Base-by-base conservation (phyloP, 306 rosid genomes). In the Casuarina cunninghamiana region DNA sequence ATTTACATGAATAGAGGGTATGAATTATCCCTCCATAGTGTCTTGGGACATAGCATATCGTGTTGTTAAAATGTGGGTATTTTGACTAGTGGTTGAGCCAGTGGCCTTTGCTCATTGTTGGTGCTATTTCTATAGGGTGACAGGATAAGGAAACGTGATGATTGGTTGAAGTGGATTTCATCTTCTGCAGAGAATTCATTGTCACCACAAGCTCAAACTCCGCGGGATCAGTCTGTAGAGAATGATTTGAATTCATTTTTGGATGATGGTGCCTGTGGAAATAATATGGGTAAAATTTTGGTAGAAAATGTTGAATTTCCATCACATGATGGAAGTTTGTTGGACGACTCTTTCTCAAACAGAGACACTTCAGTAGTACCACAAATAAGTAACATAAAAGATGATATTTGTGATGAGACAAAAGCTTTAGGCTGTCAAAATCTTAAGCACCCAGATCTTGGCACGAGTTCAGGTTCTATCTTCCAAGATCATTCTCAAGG, bases 141-240 rank as follows among this genome's bases (percentile, higher is more conserved):
- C 83, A 93, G 79, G 89, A 86, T 92, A 72, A 83, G 99, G 88
- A 88, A 86, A 73, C 84, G 83, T 35, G 81, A 87, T 77, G 83
- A 81, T 80, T 95, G 99, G 99, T 80, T 84, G 72, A 95, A 87
- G 78, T 95, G 97, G 97, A 79, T 91, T 81, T 83, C 69, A 71
- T 84, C 73, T 78, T 83, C 88, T 76, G 84, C 77, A 6, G 91
- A 82, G 78, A 80, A 84, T 72, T 80, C 80, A 74, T 85, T 69
- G 68, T 71, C 89, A 62, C 75, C 88, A 41, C 68, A 71, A 50
- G 80, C 81, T 53, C 77, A 76, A 65, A 44, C 72, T 80, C 80
- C 84, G 57, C 75, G 48, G 74, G 86, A 75, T 67, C 86, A 83
- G 75, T 78, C 41, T 45, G 60, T 73, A 15, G 88, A 79, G 60